Evolutionary conservation across 2,329 filamentous ascomycete genomes (phyloP), one percentile per base, ranked within the genome.

Genomic region (Neofusicoccum cordaticola): DNA sequence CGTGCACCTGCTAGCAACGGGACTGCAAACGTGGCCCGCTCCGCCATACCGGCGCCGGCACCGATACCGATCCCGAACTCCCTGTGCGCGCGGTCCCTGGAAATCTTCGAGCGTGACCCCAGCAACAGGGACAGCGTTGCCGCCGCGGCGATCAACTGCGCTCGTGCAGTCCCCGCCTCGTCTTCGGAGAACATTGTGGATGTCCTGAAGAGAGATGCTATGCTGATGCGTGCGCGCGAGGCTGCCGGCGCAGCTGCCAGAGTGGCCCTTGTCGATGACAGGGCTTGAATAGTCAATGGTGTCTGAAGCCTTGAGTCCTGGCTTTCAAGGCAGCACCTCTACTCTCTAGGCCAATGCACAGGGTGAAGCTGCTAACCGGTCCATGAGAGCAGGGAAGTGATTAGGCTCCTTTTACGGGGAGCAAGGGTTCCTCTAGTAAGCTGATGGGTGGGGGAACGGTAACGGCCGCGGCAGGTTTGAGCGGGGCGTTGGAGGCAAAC

Each of bases 201-300:
- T 8, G 41, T 58, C 41, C 15, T 58, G 53, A 58, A 58, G 53
- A 58, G 53, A 15, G 53, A 58, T 34, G 53, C 41, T 12, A 58
- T 58, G 53, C 34, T 22, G 39, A n/a, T 58, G 39, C 41, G 44
- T 37, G 44, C 22, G 19, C 37, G 52, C 6, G 35, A 56, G 19
- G 37, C 35, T 22, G 12, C 27, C 34, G 8, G 7, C 15, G 12
- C 19, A 27, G 12, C 52, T 6, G 52, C 31, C 9, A 39, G 17
- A 31, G 51, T 22, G 12, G 37, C 52, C 7, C 34, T 34, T 39
- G 11, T 9, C 19, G 52, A 56, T 0, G 12, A 15, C 27, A 42
- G 12, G 13, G 37, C 35, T 19, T 56, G 42, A 41, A 42, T 15
- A 37, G 22, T 4, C 3, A n/a, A 27, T 41, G 39, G 37, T n/a